A percentile compares a stretch with the other conserved stretches of the same genome.
Conservation (phyloP, 2,329 filamentous ascomycete genomes). For the Aspergillus ustus region DNA sequence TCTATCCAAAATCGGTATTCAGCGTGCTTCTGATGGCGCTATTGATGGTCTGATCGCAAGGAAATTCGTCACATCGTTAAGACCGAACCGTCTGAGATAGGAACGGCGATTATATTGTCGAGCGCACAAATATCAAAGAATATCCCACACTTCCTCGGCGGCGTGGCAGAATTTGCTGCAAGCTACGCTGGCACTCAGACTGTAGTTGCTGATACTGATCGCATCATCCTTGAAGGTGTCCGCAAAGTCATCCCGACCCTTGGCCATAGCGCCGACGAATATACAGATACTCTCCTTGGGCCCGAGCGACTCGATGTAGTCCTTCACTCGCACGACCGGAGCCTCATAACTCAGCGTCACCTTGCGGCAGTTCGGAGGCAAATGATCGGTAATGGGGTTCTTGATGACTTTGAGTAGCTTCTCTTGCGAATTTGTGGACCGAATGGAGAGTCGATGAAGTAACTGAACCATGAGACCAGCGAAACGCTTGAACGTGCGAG, state of each 20-base stretch:
- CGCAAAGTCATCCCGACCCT: constrained; percentile 93
- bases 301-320: constrained; percentile 81
- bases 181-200: constrained; percentile 92
- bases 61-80: constrained; percentile 38
- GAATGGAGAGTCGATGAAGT: constrained; percentile 91
- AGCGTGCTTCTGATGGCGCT: constrained; percentile 18
- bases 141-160: constrained; percentile 93
- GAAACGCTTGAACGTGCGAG: constrained; percentile 97
- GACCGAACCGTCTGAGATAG: constrained; percentile 16
- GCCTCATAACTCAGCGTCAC: constrained; percentile 95
- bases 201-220: constrained; percentile 98
- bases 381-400: constrained; percentile 95
- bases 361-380: constrained; percentile 96
- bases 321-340: constrained; percentile 80
- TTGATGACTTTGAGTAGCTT: constrained; percentile 97
- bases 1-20: constrained; percentile 13
- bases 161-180: constrained; percentile 99
- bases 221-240: constrained; percentile 94
- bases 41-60: constrained; percentile 26
- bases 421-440: constrained; percentile 95
- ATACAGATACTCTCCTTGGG: constrained; percentile 94
- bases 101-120: constrained; percentile 9
- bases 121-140: constrained; percentile 66
- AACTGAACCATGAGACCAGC: constrained; percentile 98
- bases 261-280: constrained; percentile 98